Evolutionary conservation across 768 basidiomycete genomes (phyloP).

Genomic region (Pleurotus eryngii): DNA sequence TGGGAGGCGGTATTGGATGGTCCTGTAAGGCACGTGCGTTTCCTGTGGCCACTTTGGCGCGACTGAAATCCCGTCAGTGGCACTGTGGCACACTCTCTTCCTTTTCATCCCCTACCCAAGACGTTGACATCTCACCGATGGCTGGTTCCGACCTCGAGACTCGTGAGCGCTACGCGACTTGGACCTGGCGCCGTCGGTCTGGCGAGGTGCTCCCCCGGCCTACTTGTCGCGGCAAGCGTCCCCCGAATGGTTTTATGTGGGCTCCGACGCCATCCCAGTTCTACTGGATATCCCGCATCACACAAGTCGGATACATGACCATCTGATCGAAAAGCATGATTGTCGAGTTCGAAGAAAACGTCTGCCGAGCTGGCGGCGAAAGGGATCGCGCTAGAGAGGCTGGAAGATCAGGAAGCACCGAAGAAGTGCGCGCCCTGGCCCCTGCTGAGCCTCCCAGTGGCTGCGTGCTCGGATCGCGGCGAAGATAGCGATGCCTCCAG

Average conservation of each 20-base stretch:
- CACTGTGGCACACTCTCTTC: too few species aligned
- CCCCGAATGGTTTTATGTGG: conserved; percentile 25
- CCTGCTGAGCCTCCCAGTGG: conserved; percentile 11
- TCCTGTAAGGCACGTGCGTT: too few species aligned
- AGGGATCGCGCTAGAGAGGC: too few species aligned
- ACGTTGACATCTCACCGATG: too few species aligned
- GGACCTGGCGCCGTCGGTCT: neutral
- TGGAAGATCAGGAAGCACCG: conserved; percentile 13
- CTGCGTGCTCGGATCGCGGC: neutral
- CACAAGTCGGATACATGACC: conserved; percentile 19
- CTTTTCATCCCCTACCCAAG: too few species aligned
- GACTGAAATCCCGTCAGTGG: too few species aligned
- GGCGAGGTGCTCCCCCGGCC: conserved; percentile 9
- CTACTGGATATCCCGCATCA: conserved; percentile 23
- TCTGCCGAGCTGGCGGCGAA: conserved; percentile 3
- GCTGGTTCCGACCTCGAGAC: too few species aligned
- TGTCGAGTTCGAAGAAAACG: conserved; percentile 26
- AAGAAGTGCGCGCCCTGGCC: conserved; percentile 14
- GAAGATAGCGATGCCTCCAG: too few species aligned
- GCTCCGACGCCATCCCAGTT: conserved; percentile 22
- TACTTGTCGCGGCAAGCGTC: conserved; percentile 18
- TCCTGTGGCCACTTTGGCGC: too few species aligned
- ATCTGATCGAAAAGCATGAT: conserved; percentile 34
- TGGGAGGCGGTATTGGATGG: too few species aligned
- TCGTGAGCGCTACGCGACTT: too few species aligned